Base-by-base conservation (phyloP, 441 rosid species). In the Cnidoscolus chayamansa region DNA sequence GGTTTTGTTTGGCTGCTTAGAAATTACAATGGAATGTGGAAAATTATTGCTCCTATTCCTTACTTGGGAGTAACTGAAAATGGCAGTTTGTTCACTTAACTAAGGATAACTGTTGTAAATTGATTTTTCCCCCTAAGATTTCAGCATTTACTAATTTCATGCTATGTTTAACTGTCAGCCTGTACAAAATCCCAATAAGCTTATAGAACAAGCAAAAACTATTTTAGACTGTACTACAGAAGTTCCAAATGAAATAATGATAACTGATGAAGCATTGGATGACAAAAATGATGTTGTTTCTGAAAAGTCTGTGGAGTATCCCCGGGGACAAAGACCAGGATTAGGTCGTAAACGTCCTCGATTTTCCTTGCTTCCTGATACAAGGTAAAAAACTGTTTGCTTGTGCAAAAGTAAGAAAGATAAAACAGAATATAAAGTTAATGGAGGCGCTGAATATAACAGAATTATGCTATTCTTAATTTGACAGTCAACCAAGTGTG, bases 321-420 rank as follows among this genome's bases (percentile, higher is more conserved):
- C 81, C 20, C 83, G 83, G 59, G 91, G 81, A 71, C 80, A 87
- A 77, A 83, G 98, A 78, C 97, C 87, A 0, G 98, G 83, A 20
- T 76, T 86, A 70, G 89, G 84, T 53, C 87, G 88, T 25, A 86
- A 87, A 70, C 88, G 91, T 15, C 81, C 85, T 69, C 88, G 81
- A 63, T 94, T 94, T 77, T 86, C 91, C 73, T 68, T 92, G 77
- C 83, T 87, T 77, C 92, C 91, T 62, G 74, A 70, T 67, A 80
- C 69, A 0, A 85, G 91, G 98, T 92, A 76, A 79, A 47, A 31
- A 62, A 32, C 10, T 64, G 10, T 53, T 40, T 1, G n/a, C 30
- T 45, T 54, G 40, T 59, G n/a, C 25, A 25, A 25, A 25, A 25
- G 25, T 25, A 58, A 47, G 49, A 47, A 17, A 45, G 7, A 37